These are phyloP conservation scores for Xylariaceae sp. DNA, from an alignment of 2,329 filamentous ascomycete genomes.

Conservation along the genomic window DNA sequence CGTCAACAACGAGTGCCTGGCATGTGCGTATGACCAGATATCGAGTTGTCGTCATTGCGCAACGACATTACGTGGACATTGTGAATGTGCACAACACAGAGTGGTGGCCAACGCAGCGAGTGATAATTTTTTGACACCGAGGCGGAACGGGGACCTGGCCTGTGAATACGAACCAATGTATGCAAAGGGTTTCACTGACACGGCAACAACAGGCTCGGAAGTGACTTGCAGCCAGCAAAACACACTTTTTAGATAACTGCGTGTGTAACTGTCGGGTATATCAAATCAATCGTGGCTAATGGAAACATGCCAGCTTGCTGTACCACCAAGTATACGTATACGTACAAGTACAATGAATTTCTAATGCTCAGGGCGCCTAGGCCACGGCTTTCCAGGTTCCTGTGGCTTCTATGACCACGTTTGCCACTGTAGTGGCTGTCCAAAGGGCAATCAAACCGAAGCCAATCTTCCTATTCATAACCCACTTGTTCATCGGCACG, in stretches of 20 bases:
- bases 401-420: constrained; percentile 74
- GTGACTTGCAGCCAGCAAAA: too few relatives aligned
- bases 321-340: constrained; percentile 7
- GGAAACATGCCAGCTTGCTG: constrained; percentile 6
- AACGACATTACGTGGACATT: too few relatives aligned
- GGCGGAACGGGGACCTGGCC: too few relatives aligned
- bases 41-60: too few relatives aligned
- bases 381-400: constrained; percentile 44
- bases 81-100: too few relatives aligned
- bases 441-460: constrained; percentile 76
- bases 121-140: too few relatives aligned
- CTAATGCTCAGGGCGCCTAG: constrained; percentile 8
- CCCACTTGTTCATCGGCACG: constrained; percentile 83
- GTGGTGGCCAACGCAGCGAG: too few relatives aligned
- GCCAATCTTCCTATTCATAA: constrained; percentile 78
- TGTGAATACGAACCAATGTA: too few relatives aligned
- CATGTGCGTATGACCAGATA: too few relatives aligned
- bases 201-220: too few relatives aligned
- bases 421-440: constrained; percentile 73
- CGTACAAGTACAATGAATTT: constrained; percentile 7
- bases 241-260: neutral
- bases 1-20: too few relatives aligned
- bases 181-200: too few relatives aligned
- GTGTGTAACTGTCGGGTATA: constrained; percentile 1
- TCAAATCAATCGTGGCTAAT: constrained; percentile 1